Conservation (phyloP, 2,329 filamentous ascomycete species). For the Thermomyces lanuginosus region DNA sequence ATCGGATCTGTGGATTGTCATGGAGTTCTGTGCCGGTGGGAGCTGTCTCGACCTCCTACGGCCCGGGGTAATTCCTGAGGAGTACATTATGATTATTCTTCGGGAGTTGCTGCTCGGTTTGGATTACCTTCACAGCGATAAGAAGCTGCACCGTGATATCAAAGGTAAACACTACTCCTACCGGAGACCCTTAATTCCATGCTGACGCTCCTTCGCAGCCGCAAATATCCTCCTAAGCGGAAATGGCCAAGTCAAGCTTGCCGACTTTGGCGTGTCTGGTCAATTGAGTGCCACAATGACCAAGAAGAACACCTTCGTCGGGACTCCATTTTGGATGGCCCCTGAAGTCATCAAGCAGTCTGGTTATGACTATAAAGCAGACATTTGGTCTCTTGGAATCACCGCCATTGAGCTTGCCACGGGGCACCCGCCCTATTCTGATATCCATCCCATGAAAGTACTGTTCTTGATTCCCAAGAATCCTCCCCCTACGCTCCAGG, state of each 20-base stretch:
- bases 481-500: slow-evolving; percentile 62
- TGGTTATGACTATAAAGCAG: slow-evolving; percentile 92
- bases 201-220: slow-evolving; percentile 35
- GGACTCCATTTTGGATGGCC: slow-evolving; percentile 98
- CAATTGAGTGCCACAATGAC: slow-evolving; percentile 97
- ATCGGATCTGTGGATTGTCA: slow-evolving; percentile 95
- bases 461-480: slow-evolving; percentile 94
- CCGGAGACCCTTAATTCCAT: neutral
- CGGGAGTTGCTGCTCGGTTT: slow-evolving; percentile 76
- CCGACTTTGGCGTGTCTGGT: slow-evolving; percentile 92
- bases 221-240: slow-evolving; percentile 81
- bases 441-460: slow-evolving; percentile 98
- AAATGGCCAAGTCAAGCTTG: slow-evolving; percentile 89
- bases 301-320: slow-evolving; percentile 98
- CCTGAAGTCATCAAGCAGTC: slow-evolving; percentile 98
- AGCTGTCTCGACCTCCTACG: slow-evolving; percentile 95
- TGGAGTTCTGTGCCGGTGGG: slow-evolving; percentile 96
- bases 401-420: slow-evolving; percentile 83
- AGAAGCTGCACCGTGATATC: slow-evolving; percentile 91
- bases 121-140: slow-evolving; percentile 85
- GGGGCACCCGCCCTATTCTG: slow-evolving; percentile 84
- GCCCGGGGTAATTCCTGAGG: slow-evolving; percentile 75
- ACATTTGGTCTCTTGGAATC: slow-evolving; percentile 94
- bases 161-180: slow-evolving; percentile 48
- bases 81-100: slow-evolving; percentile 93